These are phyloP conservation scores for Colletotrichum sp. DNA, from an alignment of 2,329 filamentous ascomycete species.

Conservation along the genomic window DNA sequence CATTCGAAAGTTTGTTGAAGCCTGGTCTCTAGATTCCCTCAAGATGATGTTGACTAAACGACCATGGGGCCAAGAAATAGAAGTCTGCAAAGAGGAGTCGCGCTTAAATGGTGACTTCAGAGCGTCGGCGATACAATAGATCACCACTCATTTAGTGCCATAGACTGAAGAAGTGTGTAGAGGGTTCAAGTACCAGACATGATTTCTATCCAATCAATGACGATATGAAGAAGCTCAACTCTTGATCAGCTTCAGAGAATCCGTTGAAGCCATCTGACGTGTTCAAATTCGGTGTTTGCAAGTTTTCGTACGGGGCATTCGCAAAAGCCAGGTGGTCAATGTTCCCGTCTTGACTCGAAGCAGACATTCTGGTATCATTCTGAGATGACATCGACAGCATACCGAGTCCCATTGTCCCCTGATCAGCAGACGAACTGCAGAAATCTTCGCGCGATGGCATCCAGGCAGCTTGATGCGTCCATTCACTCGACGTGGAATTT, in stretches of 20 bases:
- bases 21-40: neutral
- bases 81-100: rapidly evolving
- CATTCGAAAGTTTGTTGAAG: neutral
- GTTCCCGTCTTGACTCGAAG: neutral
- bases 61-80: neutral
- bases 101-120: neutral
- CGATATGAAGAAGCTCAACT: neutral
- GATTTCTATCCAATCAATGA: neutral
- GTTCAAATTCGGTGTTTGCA: neutral
- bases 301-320: neutral
- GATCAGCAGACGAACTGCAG: neutral
- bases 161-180: neutral
- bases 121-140: rapidly evolving
- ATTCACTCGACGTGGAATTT: rapidly evolving
- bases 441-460: neutral
- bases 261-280: neutral
- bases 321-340: neutral
- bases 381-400: neutral
- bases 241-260: neutral
- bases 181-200: neutral
- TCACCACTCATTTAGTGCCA: neutral
- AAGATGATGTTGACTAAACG: neutral
- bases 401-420: neutral
- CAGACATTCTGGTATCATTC: neutral
- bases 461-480: neutral